Percentiles rank a stretch among this genome's conserved stretches.
Evolutionary conservation across 2,329 filamentous ascomycete species (phyloP).

Genomic region (Helminthosporium solani): DNA sequence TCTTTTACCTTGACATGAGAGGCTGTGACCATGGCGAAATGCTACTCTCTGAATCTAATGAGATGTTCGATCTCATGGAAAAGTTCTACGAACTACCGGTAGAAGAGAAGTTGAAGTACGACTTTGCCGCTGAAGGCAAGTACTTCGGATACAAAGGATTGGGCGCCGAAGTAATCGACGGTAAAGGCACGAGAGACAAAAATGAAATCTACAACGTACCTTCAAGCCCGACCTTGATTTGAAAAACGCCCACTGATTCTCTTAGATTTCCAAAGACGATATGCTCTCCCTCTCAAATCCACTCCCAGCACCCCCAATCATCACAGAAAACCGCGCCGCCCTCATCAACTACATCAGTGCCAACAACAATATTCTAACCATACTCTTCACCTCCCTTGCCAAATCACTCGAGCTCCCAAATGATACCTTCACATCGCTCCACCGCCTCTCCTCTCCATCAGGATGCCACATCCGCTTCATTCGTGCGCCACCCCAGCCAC

Average conservation of each 20-base stretch:
- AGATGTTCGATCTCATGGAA: conserved; percentile 4
- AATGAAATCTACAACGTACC: conserved; percentile 6
- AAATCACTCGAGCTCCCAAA: not conserved
- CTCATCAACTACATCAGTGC: conserved; percentile 1
- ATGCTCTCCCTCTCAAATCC: conserved; percentile 1
- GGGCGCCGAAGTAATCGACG: conserved; percentile 5
- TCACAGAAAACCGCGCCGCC: not conserved
- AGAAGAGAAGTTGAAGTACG: conserved; percentile 5
- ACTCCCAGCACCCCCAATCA: conserved; percentile 2
- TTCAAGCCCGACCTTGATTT: not conserved
- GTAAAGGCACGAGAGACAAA: conserved; percentile 4
- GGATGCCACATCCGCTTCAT: conserved; percentile 3
- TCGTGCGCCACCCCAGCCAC: not conserved
- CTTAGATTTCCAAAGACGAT: conserved; percentile 4
- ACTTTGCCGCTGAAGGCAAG: conserved; percentile 2
- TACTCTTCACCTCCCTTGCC: conserved; percentile 1
- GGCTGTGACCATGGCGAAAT: not conserved
- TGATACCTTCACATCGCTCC: conserved; percentile 1
- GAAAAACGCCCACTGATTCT: not conserved
- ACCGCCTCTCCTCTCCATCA: not conserved
- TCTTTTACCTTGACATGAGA: conserved; percentile 4
- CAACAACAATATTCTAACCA: not conserved
- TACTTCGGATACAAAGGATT: conserved; percentile 5
- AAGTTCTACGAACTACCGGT: not conserved
- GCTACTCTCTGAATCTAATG: not conserved